Evolutionary conservation across 1,139 yeast species (phyloP).

Genomic region (Hemisphaericaspora xylofermentans): DNA sequence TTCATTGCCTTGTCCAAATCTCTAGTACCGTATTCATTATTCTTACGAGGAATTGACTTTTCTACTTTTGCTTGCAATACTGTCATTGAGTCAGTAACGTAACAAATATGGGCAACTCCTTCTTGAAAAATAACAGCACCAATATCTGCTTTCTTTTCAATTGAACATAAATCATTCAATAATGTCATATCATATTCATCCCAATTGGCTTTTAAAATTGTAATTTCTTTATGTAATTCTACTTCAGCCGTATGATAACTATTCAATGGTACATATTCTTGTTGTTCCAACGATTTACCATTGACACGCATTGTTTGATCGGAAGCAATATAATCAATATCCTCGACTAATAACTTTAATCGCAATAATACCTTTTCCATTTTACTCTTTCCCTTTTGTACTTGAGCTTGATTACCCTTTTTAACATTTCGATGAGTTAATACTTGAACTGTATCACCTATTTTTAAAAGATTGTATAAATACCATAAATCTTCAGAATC

Average conservation of each 20-base stretch:
- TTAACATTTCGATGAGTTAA: slow-evolving; percentile 68
- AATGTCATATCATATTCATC: slow-evolving; percentile 70
- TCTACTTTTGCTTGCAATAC: slow-evolving; percentile 78
- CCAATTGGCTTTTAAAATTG: slow-evolving; percentile 75
- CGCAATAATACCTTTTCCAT: slow-evolving; percentile 58
- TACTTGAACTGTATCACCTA: slow-evolving; percentile 72
- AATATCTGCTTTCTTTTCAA: slow-evolving; percentile 82
- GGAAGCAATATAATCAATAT: slow-evolving; percentile 74
- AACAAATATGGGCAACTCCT: slow-evolving; percentile 90
- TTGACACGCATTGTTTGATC: slow-evolving; percentile 76
- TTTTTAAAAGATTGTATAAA: slow-evolving; percentile 72
- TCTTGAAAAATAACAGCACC: slow-evolving; percentile 95
- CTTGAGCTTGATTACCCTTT: slow-evolving; percentile 29
- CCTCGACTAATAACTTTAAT: slow-evolving; percentile 60
- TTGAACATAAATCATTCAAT: slow-evolving; percentile 67
- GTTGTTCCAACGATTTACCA: slow-evolving; percentile 74
- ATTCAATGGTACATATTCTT: slow-evolving; percentile 79
- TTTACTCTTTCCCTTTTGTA: slow-evolving; percentile 44
- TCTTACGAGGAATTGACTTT: slow-evolving; percentile 77
- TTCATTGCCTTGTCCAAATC: slow-evolving; percentile 74
- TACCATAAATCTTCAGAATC: slow-evolving; percentile 94
- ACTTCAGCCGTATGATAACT: slow-evolving; percentile 87
- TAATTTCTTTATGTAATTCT: slow-evolving; percentile 66
- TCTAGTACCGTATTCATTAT: slow-evolving; percentile 67
- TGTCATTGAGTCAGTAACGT: slow-evolving; percentile 87